Evolutionary conservation across 768 basidiomycete species (phyloP).

Genomic region (Clathrus columnatus): DNA sequence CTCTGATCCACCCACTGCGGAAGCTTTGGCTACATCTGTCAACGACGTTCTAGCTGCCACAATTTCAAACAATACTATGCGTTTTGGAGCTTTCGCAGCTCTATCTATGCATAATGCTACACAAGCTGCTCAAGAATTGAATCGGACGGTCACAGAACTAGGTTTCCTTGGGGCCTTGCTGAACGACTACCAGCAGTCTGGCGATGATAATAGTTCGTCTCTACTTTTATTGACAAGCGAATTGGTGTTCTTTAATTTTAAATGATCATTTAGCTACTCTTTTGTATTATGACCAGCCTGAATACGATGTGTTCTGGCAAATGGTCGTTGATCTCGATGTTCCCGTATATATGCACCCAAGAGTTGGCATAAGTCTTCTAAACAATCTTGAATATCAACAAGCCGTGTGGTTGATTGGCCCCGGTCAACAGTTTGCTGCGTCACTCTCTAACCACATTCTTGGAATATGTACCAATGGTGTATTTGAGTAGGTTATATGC

Average conservation of each 20-base stretch:
- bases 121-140: slow-evolving; percentile 9
- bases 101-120: slow-evolving; percentile 12
- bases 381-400: slow-evolving; percentile 7
- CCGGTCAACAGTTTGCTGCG: slow-evolving; percentile 5
- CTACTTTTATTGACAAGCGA: background rate
- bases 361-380: background rate
- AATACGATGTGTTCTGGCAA: slow-evolving; percentile 12
- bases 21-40: background rate
- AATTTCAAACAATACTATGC: slow-evolving; percentile 11
- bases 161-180: slow-evolving; percentile 12
- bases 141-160: slow-evolving; percentile 6
- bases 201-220: slow-evolving; percentile 8
- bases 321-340: slow-evolving; percentile 8
- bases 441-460: slow-evolving; percentile 9
- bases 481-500: slow-evolving; percentile 1
- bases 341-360: slow-evolving; percentile 12
- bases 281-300: slow-evolving; percentile 11
- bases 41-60: slow-evolving; percentile 7
- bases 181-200: slow-evolving; percentile 13
- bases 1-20: slow-evolving; percentile 7
- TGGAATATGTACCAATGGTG: slow-evolving; percentile 6
- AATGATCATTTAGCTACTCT: slow-evolving; percentile 5
- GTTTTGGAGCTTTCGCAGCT: slow-evolving; percentile 11
- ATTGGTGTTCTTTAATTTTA: background rate
- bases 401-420: background rate